These are phyloP conservation scores for Aspergillus saccharolyticus DNA, from an alignment of 495 filamentous ascomycete species.

Conservation along the genomic window DNA sequence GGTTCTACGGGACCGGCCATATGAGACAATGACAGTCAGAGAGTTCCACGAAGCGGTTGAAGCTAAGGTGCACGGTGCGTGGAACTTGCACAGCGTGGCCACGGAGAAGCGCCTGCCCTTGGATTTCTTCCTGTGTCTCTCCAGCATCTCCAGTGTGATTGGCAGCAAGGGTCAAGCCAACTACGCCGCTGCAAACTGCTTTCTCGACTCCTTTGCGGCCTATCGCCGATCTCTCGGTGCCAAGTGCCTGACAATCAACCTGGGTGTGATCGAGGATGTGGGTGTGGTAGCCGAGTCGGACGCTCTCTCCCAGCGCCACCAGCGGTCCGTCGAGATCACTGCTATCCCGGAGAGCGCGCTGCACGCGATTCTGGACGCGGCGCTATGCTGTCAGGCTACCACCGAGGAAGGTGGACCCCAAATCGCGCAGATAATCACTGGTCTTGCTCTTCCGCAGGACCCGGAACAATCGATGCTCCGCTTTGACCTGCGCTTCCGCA, in stretches of 20 bases:
- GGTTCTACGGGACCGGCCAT: slow-evolving; percentile 11
- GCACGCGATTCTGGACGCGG: not conserved
- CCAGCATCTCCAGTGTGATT: slow-evolving; percentile 11
- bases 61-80: slow-evolving; percentile 11
- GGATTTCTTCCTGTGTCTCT: slow-evolving; percentile 13
- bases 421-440: not conserved
- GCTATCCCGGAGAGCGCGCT: not conserved
- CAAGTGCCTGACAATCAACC: slow-evolving; percentile 3
- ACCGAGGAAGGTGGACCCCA: not conserved
- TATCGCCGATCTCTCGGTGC: slow-evolving; percentile 6
- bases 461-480: slow-evolving; percentile 2
- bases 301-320: not conserved
- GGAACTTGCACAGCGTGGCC: slow-evolving; percentile 11
- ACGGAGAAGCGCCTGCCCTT: not conserved
- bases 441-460: slow-evolving; percentile 6
- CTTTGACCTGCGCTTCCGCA: slow-evolving; percentile 8
- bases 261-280: slow-evolving; percentile 12
- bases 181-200: slow-evolving; percentile 13
- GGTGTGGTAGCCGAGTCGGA: slow-evolving; percentile 6
- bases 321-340: not conserved
- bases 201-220: slow-evolving; percentile 11
- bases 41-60: slow-evolving; percentile 9
- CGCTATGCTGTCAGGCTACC: not conserved
- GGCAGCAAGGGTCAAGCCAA: slow-evolving; percentile 13
- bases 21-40: slow-evolving; percentile 9